Percentiles rank a stretch among this genome's conserved stretches.
These are phyloP conservation scores for Pseudocercospora eumusae DNA, from an alignment of 2,329 filamentous ascomycete genomes.

Conservation along the genomic window DNA sequence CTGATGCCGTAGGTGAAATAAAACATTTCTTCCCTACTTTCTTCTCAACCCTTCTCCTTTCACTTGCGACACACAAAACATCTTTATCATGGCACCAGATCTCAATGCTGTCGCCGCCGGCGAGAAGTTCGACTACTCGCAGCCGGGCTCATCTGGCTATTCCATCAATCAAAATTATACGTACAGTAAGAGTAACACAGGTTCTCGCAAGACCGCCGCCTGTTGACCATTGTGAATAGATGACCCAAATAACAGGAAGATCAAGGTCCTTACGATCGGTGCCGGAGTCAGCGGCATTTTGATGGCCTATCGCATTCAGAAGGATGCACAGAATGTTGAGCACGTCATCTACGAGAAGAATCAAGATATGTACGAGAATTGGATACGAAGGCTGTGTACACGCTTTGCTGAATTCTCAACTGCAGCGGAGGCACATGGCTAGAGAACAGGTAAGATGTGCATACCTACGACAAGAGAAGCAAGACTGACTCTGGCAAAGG, in stretches of 20 bases:
- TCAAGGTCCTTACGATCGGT: constrained; percentile 53
- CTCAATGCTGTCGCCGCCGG: constrained; percentile 43
- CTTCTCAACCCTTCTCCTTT: background rate
- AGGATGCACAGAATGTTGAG: constrained; percentile 49
- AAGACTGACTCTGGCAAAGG: constrained; percentile 1
- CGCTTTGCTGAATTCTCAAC: background rate
- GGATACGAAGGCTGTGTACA: background rate
- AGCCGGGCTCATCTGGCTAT: constrained; percentile 47
- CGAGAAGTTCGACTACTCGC: constrained; percentile 47
- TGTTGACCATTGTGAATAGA: constrained; percentile 21
- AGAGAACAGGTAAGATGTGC: constrained; percentile 44
- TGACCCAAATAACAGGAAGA: constrained; percentile 46
- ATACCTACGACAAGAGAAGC: background rate
- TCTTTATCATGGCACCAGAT: constrained; percentile 45
- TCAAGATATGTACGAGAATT: constrained; percentile 37
- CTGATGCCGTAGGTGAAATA: constrained; percentile 1
- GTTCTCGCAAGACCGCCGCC: background rate
- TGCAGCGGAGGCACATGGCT: constrained; percentile 47
- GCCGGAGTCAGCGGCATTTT: constrained; percentile 52
- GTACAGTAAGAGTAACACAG: constrained; percentile 9
- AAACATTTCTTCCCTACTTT: background rate
- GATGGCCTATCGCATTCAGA: constrained; percentile 52
- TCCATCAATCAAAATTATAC: constrained; percentile 43
- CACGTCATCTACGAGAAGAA: constrained; percentile 54
- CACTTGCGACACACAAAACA: background rate